Percentiles rank a stretch among this genome's conserved stretches.
phyloP scores from a whole-genome alignment of 2,329 filamentous ascomycete species.

The Metarhizium album region DNA sequence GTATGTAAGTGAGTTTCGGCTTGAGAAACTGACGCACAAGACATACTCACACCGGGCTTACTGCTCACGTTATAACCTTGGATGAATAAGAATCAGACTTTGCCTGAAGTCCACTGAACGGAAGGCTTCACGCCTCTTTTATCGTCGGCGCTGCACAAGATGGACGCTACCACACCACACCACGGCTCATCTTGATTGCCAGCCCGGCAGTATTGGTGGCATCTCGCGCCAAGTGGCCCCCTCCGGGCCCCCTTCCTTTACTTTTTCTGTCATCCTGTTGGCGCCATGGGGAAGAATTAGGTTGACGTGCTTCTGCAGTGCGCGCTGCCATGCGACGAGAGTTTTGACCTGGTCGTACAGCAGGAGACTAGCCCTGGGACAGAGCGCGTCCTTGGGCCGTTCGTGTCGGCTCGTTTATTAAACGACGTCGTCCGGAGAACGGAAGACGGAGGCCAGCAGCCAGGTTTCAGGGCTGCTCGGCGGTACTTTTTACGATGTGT shows the following conservation, averaged over 20 bases:
- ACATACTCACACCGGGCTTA: no score
- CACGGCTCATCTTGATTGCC: neutral
- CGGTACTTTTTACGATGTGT: slow-evolving; percentile 1
- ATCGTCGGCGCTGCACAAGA: no score
- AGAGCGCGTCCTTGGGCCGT: neutral
- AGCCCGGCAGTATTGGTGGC: neutral
- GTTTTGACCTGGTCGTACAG: neutral
- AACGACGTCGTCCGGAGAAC: neutral
- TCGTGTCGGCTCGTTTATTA: neutral
- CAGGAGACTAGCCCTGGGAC: neutral
- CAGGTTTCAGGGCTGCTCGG: neutral
- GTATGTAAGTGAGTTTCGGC: no score
- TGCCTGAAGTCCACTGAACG: no score
- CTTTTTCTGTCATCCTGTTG: neutral
- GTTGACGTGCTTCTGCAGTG: neutral
- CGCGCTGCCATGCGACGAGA: neutral
- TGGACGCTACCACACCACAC: neutral
- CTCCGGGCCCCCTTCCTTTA: neutral
- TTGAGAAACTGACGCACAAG: no score
- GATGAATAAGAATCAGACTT: no score
- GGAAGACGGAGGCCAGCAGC: neutral
- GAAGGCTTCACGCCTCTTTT: no score
- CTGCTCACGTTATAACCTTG: no score
- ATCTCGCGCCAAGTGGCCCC: neutral
- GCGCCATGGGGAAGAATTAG: neutral